These are phyloP conservation scores for Viola odorata DNA, from an alignment of 345 rosid species.

Conservation along the genomic window DNA sequence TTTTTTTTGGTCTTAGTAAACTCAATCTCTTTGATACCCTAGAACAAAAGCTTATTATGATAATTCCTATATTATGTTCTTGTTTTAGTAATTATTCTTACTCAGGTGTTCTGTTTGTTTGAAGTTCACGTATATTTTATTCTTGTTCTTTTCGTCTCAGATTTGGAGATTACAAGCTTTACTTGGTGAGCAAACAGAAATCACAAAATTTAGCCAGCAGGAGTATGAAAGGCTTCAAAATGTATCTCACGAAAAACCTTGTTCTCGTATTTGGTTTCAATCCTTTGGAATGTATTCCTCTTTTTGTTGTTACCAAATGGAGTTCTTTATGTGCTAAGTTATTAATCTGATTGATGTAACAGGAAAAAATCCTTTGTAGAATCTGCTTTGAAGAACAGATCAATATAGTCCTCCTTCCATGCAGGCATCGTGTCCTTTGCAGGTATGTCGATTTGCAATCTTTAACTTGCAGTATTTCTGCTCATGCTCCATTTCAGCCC, in stretches of 20 bases:
- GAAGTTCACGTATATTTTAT: not conserved
- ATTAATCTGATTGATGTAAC: slow-evolving; percentile 20
- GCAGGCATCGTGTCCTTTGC: slow-evolving; percentile 83
- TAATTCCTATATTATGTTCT: not conserved
- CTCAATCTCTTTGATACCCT: not conserved
- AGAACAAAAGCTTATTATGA: not conserved
- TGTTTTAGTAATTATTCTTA: slow-evolving; percentile 2
- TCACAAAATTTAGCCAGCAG: slow-evolving; percentile 63
- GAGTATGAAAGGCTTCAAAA: slow-evolving; percentile 81
- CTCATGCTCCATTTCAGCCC: not conserved
- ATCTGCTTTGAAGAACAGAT: slow-evolving; percentile 88
- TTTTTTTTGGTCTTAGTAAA: no score
- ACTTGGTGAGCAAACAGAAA: slow-evolving; percentile 64
- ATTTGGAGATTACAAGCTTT: slow-evolving; percentile 74
- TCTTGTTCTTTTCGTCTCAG: slow-evolving; percentile 29
- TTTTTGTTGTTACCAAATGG: not conserved
- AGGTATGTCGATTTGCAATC: slow-evolving; percentile 36
- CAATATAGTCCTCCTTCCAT: slow-evolving; percentile 65
- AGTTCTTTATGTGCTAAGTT: not conserved
- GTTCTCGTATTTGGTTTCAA: not conserved
- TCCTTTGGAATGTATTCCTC: not conserved
- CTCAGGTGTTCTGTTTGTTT: not conserved
- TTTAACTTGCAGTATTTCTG: not conserved
- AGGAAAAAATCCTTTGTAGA: slow-evolving; percentile 88
- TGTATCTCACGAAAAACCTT: slow-evolving; percentile 27